Evolutionary conservation across 768 basidiomycete genomes (phyloP).

Genomic region (Suillus hirtellus): DNA sequence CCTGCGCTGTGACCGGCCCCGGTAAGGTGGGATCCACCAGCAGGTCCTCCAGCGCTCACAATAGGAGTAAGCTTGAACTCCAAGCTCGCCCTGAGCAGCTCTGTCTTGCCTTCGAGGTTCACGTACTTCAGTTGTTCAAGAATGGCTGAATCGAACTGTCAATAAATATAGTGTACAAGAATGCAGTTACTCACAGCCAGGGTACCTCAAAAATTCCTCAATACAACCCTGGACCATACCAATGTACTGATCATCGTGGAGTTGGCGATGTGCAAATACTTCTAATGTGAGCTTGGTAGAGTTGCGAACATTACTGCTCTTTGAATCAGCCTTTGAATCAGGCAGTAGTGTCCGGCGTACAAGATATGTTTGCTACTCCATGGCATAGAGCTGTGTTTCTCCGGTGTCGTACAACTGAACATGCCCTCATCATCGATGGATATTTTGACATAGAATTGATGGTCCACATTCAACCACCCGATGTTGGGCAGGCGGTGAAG

Average conservation of each 20-base stretch:
- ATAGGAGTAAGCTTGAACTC: neutral
- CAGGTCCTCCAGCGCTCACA: neutral
- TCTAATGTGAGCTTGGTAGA: slow-evolving; percentile 3
- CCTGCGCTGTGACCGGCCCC: neutral
- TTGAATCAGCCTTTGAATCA: slow-evolving; percentile 4
- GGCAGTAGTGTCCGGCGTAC: neutral
- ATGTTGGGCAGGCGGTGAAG: slow-evolving; percentile 10
- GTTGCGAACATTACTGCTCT: slow-evolving; percentile 4
- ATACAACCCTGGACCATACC: slow-evolving; percentile 5
- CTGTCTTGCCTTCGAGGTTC: neutral
- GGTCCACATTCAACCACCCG: slow-evolving; percentile 6
- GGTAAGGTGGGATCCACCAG: neutral
- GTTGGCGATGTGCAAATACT: slow-evolving; percentile 9
- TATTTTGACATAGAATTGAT: slow-evolving; percentile 9
- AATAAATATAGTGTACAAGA: neutral
- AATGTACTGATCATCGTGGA: slow-evolving; percentile 5
- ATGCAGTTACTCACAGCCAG: neutral
- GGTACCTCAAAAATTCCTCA: neutral
- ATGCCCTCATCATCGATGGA: neutral
- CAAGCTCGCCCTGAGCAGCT: neutral
- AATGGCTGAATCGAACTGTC: neutral
- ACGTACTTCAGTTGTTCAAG: neutral
- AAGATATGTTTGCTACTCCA: slow-evolving; percentile 1
- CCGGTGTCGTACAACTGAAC: neutral
- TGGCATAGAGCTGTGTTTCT: slow-evolving; percentile 1